These are phyloP conservation scores for Microbotryum saponariae DNA, from an alignment of 1,284 basidiomycete species.

Conservation along the genomic window DNA sequence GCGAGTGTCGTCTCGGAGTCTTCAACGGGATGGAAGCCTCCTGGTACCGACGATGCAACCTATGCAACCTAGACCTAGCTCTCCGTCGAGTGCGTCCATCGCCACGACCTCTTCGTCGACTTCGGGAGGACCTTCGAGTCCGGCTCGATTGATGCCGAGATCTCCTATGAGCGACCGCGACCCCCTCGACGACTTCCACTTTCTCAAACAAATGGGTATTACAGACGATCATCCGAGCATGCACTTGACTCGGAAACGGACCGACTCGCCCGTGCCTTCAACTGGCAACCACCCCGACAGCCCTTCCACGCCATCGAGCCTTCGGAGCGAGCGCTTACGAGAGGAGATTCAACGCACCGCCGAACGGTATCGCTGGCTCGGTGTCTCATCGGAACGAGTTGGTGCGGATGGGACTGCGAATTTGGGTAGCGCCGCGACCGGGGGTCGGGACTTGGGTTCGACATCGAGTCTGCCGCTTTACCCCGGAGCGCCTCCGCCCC, in stretches of 20 bases:
- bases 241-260: neutral
- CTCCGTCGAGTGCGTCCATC: conserved; percentile 1
- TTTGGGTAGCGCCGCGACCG: neutral
- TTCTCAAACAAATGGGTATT: conserved; percentile 19
- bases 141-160: conserved; percentile 19
- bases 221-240: neutral
- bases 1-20: neutral
- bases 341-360: conserved; percentile 22
- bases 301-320: neutral
- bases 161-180: conserved; percentile 23
- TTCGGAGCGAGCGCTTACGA: conserved; percentile 14
- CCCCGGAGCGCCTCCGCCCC: conserved; percentile 9
- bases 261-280: conserved; percentile 2
- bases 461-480: conserved; percentile 11
- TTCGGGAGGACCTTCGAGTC: conserved; percentile 1
- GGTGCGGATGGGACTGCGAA: neutral
- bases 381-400: neutral
- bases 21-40: neutral
- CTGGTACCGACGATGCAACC: neutral
- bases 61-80: conserved; percentile 1
- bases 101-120: neutral
- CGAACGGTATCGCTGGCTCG: neutral
- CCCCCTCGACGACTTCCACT: conserved; percentile 23
- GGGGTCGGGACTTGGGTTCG: neutral
- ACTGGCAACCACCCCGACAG: neutral